Evolutionary conservation across 768 basidiomycete species (phyloP).

Genomic region (Daedaleopsis sinensis): DNA sequence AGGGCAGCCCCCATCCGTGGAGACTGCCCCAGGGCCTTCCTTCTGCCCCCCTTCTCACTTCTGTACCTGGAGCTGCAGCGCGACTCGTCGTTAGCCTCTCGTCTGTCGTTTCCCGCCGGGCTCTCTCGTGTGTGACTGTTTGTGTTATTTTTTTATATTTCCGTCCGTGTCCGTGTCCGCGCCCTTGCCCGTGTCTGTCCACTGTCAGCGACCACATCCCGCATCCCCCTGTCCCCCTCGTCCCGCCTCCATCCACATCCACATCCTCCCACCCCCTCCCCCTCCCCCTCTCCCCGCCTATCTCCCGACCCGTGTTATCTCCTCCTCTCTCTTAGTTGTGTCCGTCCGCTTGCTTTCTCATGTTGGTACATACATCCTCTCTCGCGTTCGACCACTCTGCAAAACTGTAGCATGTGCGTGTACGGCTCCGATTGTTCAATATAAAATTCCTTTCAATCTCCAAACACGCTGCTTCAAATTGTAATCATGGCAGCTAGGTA

Average conservation of each 20-base stretch:
- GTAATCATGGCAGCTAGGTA: too few species aligned
- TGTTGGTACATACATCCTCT: conserved; percentile 25
- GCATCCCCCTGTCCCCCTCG: conserved; percentile 6
- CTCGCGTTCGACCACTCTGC: conserved; percentile 32
- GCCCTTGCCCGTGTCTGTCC: conserved; percentile 1
- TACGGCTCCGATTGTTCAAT: conserved; percentile 36
- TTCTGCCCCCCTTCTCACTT: conserved; percentile 4
- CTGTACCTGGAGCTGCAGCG: conserved; percentile 18
- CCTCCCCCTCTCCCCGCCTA: background rate
- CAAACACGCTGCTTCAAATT: background rate
- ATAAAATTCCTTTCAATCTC: conserved; percentile 24
- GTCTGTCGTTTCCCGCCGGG: background rate
- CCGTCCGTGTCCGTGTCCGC: background rate
- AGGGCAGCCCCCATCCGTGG: too few species aligned
- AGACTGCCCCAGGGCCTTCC: background rate
- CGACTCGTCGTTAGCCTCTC: conserved; percentile 13
- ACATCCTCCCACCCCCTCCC: too few species aligned
- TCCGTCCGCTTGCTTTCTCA: conserved; percentile 28
- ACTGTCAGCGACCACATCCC: too few species aligned
- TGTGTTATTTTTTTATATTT: conserved; percentile 19
- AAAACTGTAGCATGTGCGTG: conserved; percentile 48
- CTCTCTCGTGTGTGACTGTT: conserved; percentile 14
- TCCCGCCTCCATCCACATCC: conserved; percentile 2
- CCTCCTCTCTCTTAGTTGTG: conserved; percentile 14
- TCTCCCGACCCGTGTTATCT: background rate